phyloP scores from a whole-genome alignment of 2,329 filamentous ascomycete genomes.

The Emmonsiellopsis sp. region DNA sequence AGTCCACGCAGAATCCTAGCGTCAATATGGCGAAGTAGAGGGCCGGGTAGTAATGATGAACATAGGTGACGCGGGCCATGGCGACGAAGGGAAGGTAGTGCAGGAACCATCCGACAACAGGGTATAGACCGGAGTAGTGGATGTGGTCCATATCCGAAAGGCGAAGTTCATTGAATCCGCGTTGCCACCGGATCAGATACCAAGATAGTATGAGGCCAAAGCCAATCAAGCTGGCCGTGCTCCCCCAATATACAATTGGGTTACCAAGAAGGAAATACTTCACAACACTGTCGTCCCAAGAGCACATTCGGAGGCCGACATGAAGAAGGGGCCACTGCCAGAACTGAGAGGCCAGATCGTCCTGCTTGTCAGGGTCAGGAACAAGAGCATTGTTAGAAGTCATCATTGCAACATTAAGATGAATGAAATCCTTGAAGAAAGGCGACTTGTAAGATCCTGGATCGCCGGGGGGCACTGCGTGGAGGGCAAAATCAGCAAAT shows the following conservation, averaged over 20 bases:
- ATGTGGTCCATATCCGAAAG: slow-evolving; percentile 80
- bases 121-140: slow-evolving; percentile 87
- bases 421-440: slow-evolving; percentile 94
- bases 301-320: slow-evolving; percentile 95
- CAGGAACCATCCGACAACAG: slow-evolving; percentile 85
- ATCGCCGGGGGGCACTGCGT: slow-evolving; percentile 71
- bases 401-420: slow-evolving; percentile 99
- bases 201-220: slow-evolving; percentile 65
- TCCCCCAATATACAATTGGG: slow-evolving; percentile 91
- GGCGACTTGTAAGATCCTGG: slow-evolving; percentile 91
- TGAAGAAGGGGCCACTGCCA: slow-evolving; percentile 98
- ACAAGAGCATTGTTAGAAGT: slow-evolving; percentile 98
- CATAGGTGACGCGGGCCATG: slow-evolving; percentile 98
- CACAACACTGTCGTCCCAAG: slow-evolving; percentile 89
- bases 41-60: slow-evolving; percentile 98
- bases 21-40: slow-evolving; percentile 93
- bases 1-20: slow-evolving; percentile 82
- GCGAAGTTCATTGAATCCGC: slow-evolving; percentile 77
- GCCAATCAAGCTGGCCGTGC: slow-evolving; percentile 65
- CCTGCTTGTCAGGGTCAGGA: slow-evolving; percentile 96
- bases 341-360: slow-evolving; percentile 90
- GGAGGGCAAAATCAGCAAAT: slow-evolving; percentile 16
- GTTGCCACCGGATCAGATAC: slow-evolving; percentile 93
- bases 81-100: slow-evolving; percentile 93
- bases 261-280: slow-evolving; percentile 99